Evolutionary conservation across 192 early-diverging fungal genomes (phyloP).

Genomic region (Linnemannia zychae): DNA sequence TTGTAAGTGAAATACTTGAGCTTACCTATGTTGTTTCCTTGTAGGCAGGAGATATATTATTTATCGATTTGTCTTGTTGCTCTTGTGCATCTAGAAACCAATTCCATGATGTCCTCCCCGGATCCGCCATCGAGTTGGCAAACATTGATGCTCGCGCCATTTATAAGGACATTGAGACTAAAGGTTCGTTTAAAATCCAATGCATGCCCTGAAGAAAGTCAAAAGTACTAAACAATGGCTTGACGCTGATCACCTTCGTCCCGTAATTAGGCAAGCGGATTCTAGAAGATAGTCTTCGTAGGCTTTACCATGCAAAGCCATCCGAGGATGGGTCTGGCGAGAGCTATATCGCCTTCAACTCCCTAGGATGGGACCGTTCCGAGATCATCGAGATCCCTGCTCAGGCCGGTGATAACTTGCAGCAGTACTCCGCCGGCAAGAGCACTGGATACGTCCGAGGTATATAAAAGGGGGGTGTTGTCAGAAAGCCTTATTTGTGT

Average conservation of each 20-base stretch:
- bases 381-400: conserved; percentile 78
- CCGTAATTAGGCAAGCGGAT: conserved; percentile 56
- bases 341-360: conserved; percentile 72
- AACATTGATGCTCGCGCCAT: conserved; percentile 86
- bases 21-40: not conserved
- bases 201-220: not conserved
- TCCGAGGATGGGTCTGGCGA: not conserved
- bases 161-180: conserved; percentile 44
- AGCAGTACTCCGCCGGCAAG: conserved; percentile 61
- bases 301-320: conserved; percentile 40
- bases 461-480: conserved; percentile 16
- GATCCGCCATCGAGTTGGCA: conserved; percentile 91
- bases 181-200: not conserved
- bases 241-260: not conserved
- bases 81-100: conserved; percentile 71
- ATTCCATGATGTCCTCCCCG: conserved; percentile 98
- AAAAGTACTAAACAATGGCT: no score
- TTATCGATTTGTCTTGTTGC: not conserved
- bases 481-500: no score
- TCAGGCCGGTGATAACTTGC: conserved; percentile 47
- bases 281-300: conserved; percentile 60
- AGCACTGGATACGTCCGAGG: conserved; percentile 60
- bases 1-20: conserved; percentile 62
- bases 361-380: conserved; percentile 75
- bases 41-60: not conserved